Base-by-base conservation (phyloP, 495 filamentous ascomycete species). In the Lindgomyces ingoldianus region DNA sequence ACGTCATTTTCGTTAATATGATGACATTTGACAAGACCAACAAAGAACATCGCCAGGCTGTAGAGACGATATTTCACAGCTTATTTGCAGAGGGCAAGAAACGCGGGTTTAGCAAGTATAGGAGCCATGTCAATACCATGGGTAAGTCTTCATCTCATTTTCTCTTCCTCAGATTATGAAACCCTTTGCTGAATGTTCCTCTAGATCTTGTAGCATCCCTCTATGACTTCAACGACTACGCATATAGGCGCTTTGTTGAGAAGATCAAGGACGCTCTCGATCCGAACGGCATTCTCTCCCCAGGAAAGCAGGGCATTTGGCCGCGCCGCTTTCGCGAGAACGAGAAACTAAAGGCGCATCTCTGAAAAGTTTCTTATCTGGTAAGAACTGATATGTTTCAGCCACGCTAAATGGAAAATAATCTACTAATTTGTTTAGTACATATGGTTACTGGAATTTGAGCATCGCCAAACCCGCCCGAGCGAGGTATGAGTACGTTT, bases 1-100 rank as follows among this genome's bases (percentile, higher is more conserved):
- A 69, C 33, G 54, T 69, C 48, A 69, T 69, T 29, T 69, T 69
- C 50, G 66, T 69, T 54, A 69, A 64, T 24, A 69, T 69, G 66
- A 69, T 69, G 66, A 60, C 61, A 4, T 69, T 69, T 22, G 66
- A 69, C 44, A 69, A 64, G 30, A 69, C 66, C 8, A 69, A 69
- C 24, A 6, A 22, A 0, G 54, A 29, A 4, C 66, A 69, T 44
- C 48, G 55, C 4, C 19, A 41, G 16, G n/a, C 60, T 18, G 66
- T 69, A 12, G 24, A 69, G 21, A 52, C 25, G 1, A 68, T 68
- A 46, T 68, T 68, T 29, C 33, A 14, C 16, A 64, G 59, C n/a
- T 52, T 68, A 12, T 68, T 68, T 29, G 54, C 57, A 53, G 65
- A 63, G 60, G 65, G 65, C 4, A 51, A 30, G 53, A 58, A 62